Percentiles rank a stretch among this genome's conserved stretches.
phyloP scores from a whole-genome alignment of 805 yeast genomes.

The Metschnikowia kunwiensis region DNA sequence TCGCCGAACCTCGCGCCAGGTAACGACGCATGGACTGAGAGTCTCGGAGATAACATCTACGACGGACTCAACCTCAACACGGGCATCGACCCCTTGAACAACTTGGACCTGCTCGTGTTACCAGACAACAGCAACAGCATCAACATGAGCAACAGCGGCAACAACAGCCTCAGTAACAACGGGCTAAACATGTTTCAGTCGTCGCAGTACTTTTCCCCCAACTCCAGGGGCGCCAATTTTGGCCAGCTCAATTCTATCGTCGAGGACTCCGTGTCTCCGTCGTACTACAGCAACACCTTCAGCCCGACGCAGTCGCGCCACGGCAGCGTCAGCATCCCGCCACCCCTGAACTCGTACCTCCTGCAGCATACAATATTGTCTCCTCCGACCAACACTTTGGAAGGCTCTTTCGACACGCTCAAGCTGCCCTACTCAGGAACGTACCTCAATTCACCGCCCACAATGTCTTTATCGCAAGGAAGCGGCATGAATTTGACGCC shows the following conservation, averaged over 20 bases:
- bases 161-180: slow-evolving; percentile 3
- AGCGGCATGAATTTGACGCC: slow-evolving; percentile 11
- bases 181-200: slow-evolving; percentile 27
- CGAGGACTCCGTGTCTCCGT: slow-evolving; percentile 22
- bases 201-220: slow-evolving; percentile 43
- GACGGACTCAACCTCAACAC: slow-evolving; percentile 9
- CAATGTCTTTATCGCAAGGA: slow-evolving; percentile 18
- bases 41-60: slow-evolving; percentile 5
- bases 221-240: slow-evolving; percentile 24
- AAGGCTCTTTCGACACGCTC: slow-evolving; percentile 34
- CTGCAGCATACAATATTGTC: slow-evolving; percentile 37
- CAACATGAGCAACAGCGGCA: slow-evolving; percentile 6
- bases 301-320: slow-evolving; percentile 32
- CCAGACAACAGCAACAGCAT: slow-evolving; percentile 23
- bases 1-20: slow-evolving; percentile 10
- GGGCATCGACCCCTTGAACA: slow-evolving; percentile 15
- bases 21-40: slow-evolving; percentile 5
- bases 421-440: slow-evolving; percentile 31
- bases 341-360: slow-evolving; percentile 28
- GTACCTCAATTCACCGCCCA: slow-evolving; percentile 40
- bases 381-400: slow-evolving; percentile 27
- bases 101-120: slow-evolving; percentile 38
- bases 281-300: slow-evolving; percentile 20
- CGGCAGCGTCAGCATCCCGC: slow-evolving; percentile 32
- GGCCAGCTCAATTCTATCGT: slow-evolving; percentile 33